A percentile compares a stretch with the other conserved stretches of the same genome.
Evolutionary conservation across 345 rosid species (phyloP).

Genomic region (Xanthoceras sorbifolium): DNA sequence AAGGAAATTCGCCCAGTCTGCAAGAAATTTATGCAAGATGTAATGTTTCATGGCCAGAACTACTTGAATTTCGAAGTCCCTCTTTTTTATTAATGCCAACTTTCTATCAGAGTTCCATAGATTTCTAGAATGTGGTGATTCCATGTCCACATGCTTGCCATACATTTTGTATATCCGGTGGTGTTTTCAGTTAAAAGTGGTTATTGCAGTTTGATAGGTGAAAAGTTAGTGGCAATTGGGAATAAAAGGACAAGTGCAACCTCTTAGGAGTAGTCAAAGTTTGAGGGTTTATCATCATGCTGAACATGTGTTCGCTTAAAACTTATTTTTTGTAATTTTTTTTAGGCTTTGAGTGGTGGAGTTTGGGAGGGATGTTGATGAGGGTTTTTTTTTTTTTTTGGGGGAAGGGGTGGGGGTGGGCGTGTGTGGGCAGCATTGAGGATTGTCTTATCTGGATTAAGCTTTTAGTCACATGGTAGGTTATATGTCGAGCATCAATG

Average conservation of each 20-base stretch:
- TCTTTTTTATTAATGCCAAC: conserved; percentile 45
- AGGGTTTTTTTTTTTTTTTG: background rate
- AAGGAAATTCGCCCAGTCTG: conserved; percentile 99
- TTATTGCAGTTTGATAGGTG: conserved; percentile 20
- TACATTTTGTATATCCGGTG: conserved; percentile 13
- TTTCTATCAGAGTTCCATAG: conserved; percentile 36
- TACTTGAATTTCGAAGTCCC: conserved; percentile 57
- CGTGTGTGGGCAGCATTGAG: background rate
- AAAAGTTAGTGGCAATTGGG: background rate
- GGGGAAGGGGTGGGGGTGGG: background rate
- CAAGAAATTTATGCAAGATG: conserved; percentile 99
- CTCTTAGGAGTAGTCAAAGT: conserved; percentile 1
- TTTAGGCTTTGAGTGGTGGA: background rate
- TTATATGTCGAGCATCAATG: conserved; percentile 26
- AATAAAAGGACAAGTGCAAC: background rate
- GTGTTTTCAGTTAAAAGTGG: conserved; percentile 22
- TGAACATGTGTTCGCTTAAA: conserved; percentile 1
- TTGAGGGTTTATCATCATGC: conserved; percentile 1
- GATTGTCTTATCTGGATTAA: conserved; percentile 14
- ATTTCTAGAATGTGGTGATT: conserved; percentile 25
- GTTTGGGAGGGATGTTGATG: background rate
- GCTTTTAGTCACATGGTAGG: conserved; percentile 14
- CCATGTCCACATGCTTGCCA: conserved; percentile 19
- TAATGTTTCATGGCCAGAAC: conserved; percentile 72
- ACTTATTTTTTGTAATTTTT: conserved; percentile 1